Percentiles rank a stretch among this genome's conserved stretches.
These are phyloP conservation scores for Cladosporium colombiae DNA, from an alignment of 2,329 filamentous ascomycete species.

Conservation along the genomic window DNA sequence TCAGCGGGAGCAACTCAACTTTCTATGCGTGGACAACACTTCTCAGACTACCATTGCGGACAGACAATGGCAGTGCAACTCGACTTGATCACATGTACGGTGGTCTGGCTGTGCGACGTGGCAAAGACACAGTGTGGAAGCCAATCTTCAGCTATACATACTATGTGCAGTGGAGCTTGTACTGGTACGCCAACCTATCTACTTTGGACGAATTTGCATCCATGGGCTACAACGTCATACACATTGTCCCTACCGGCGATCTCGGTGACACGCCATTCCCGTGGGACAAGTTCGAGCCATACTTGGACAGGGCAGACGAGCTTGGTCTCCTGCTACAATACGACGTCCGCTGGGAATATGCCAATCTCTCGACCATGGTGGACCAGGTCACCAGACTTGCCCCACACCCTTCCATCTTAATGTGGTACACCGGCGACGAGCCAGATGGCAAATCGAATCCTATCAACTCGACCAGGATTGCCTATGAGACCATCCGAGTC, in stretches of 20 bases:
- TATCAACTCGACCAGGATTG: constrained; percentile 47
- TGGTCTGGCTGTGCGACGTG: constrained; percentile 44
- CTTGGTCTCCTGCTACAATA: constrained; percentile 51
- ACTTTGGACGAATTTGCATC: constrained; percentile 42
- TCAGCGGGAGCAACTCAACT: constrained; percentile 34
- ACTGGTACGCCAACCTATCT: constrained; percentile 34
- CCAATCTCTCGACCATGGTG: constrained; percentile 40
- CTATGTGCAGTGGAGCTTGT: constrained; percentile 44
- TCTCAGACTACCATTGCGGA: constrained; percentile 42
- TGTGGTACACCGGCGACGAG: constrained; percentile 54
- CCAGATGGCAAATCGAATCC: constrained; percentile 59
- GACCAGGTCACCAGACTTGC: constrained; percentile 39
- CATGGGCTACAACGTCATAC: constrained; percentile 50
- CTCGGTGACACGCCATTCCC: constrained; percentile 40
- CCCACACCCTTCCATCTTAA: constrained; percentile 40
- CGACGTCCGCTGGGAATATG: constrained; percentile 45
- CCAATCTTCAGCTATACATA: constrained; percentile 48
- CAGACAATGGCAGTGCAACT: constrained; percentile 44
- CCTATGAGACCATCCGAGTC: constrained; percentile 47
- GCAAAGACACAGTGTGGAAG: constrained; percentile 35
- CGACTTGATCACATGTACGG: constrained; percentile 50
- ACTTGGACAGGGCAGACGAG: constrained; percentile 45
- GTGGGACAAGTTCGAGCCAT: constrained; percentile 41
- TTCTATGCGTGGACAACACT: constrained; percentile 41
- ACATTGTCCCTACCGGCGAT: constrained; percentile 36